Percentiles rank a stretch among this genome's conserved stretches.
phyloP scores from a whole-genome alignment of 2,329 filamentous ascomycete genomes.

The Achaetomium macrosporum region DNA sequence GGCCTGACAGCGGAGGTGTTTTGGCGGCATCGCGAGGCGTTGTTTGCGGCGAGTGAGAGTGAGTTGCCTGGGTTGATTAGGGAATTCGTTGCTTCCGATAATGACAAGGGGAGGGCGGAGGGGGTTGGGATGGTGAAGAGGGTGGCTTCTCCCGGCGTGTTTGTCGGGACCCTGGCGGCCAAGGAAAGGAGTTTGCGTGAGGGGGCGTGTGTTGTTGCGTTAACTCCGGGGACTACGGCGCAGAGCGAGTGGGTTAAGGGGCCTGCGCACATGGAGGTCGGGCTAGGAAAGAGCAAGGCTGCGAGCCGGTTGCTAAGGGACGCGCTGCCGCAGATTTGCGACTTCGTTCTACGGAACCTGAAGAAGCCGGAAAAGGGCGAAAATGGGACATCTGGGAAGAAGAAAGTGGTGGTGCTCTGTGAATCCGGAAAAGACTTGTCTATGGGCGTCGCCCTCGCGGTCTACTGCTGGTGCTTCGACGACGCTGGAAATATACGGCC shows the following conservation, averaged over 20 bases:
- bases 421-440: constrained; percentile 74
- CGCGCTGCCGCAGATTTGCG: constrained; percentile 57
- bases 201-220: constrained; percentile 36
- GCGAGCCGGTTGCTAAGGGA: constrained; percentile 78
- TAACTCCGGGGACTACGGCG: constrained; percentile 40
- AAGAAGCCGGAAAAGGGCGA: not conserved
- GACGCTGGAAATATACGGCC: constrained; percentile 48
- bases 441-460: constrained; percentile 67
- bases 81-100: constrained; percentile 34
- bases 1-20: constrained; percentile 74
- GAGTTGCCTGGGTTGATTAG: constrained; percentile 50
- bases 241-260: constrained; percentile 38
- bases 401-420: constrained; percentile 58
- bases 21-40: constrained; percentile 60
- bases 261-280: constrained; percentile 46
- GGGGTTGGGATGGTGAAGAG: constrained; percentile 8
- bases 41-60: constrained; percentile 61
- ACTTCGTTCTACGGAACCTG: constrained; percentile 45
- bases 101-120: constrained; percentile 17
- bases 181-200: not conserved
- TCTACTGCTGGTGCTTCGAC: constrained; percentile 68
- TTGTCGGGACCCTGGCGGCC: constrained; percentile 34
- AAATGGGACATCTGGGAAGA: not conserved
- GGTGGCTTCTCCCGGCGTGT: constrained; percentile 24
- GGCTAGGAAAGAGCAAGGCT: constrained; percentile 65